Percentiles rank a stretch among this genome's conserved stretches.
These are phyloP conservation scores for Globisporangium emineosum DNA, from an alignment of 352 stramenopile species.

Conservation along the genomic window DNA sequence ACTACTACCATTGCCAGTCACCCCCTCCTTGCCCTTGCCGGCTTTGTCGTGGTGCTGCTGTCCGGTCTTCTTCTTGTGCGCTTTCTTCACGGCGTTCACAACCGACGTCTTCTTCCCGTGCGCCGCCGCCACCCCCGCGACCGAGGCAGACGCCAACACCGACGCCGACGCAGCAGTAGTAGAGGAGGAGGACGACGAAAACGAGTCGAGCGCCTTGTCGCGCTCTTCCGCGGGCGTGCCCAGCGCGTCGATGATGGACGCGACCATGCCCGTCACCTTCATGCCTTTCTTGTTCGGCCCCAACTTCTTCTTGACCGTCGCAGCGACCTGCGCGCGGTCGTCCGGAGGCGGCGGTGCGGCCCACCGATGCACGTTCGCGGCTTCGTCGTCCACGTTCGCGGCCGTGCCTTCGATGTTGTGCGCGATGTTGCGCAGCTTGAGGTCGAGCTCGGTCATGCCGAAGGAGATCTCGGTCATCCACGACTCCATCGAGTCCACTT, in stretches of 20 bases:
- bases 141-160: not conserved
- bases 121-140: not conserved
- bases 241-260: constrained; percentile 52
- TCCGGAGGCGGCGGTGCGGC: constrained; percentile 31
- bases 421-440: constrained; percentile 72
- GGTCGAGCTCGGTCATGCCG: constrained; percentile 71
- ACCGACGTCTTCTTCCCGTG: constrained; percentile 15
- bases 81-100: constrained; percentile 12
- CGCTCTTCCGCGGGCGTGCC: constrained; percentile 16
- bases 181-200: not conserved
- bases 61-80: constrained; percentile 22
- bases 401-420: constrained; percentile 80
- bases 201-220: not conserved
- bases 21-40: not conserved
- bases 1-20: too few relatives aligned
- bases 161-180: not conserved
- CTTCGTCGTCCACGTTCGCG: constrained; percentile 55
- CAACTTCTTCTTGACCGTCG: constrained; percentile 53
- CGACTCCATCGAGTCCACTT: constrained; percentile 70
- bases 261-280: constrained; percentile 62
- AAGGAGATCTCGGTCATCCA: constrained; percentile 75
- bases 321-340: not conserved
- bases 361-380: constrained; percentile 39
- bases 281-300: constrained; percentile 47
- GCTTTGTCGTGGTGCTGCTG: constrained; percentile 23